phyloP scores from a whole-genome alignment of 306 rosid species.

The Pyrus pyrifolia region DNA sequence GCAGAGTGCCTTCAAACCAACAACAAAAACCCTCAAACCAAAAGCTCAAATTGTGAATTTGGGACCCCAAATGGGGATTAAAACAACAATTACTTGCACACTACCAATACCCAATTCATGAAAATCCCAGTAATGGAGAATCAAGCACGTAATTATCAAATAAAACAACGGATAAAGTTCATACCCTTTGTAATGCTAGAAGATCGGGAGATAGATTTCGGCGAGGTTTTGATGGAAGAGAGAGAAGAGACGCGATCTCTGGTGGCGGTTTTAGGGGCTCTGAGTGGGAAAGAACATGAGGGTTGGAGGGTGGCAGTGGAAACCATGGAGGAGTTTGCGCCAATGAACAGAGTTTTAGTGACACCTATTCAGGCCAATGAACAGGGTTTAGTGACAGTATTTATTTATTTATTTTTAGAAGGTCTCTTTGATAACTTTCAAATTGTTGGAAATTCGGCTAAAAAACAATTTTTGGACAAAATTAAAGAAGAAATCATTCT shows the following conservation, averaged over 20 bases:
- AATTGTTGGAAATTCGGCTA: neutral
- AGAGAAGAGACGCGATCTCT: conserved; percentile 18
- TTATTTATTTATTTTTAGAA: neutral
- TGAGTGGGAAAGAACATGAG: conserved; percentile 14
- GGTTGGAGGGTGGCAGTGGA: conserved; percentile 27
- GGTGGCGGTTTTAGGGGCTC: conserved; percentile 7
- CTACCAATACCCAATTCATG: neutral
- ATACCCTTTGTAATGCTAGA: conserved; percentile 33
- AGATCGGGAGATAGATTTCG: conserved; percentile 11
- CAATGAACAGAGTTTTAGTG: neutral
- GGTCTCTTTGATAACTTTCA: neutral
- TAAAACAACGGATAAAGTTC: neutral
- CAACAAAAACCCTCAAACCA: neutral
- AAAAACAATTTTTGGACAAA: no score
- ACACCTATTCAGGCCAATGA: neutral
- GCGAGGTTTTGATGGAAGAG: conserved; percentile 8
- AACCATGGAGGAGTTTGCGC: conserved; percentile 25
- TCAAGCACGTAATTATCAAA: neutral
- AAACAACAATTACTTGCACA: neutral
- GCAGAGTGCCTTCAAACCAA: neutral
- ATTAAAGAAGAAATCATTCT: no score
- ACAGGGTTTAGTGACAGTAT: neutral
- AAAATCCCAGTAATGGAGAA: neutral
- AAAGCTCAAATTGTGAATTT: neutral
- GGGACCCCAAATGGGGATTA: neutral